phyloP scores from a whole-genome alignment of 2,329 filamentous ascomycete species.

The Botryosphaeria dothidea region DNA sequence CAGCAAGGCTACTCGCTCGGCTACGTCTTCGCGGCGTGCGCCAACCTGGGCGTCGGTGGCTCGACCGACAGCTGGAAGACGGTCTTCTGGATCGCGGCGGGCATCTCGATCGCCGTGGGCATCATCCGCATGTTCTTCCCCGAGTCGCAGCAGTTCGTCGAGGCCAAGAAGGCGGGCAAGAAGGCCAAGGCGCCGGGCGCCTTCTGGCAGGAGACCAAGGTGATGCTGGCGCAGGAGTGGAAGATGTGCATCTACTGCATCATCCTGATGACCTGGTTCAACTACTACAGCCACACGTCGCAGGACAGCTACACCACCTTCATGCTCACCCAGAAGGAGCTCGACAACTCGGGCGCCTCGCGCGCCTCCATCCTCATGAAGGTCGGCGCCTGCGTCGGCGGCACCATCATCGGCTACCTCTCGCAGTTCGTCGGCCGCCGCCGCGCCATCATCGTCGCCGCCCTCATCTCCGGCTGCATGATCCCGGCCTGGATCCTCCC shows the following conservation, averaged over 20 bases:
- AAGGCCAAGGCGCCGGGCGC: slow-evolving; percentile 45
- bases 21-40: slow-evolving; percentile 75
- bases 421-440: slow-evolving; percentile 76
- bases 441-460: slow-evolving; percentile 63
- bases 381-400: slow-evolving; percentile 72
- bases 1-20: slow-evolving; percentile 82
- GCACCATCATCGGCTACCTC: slow-evolving; percentile 70
- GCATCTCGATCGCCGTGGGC: slow-evolving; percentile 68
- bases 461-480: slow-evolving; percentile 60
- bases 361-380: slow-evolving; percentile 84
- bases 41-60: slow-evolving; percentile 72
- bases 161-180: slow-evolving; percentile 64
- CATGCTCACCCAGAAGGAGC: slow-evolving; percentile 71
- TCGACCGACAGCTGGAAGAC: slow-evolving; percentile 68
- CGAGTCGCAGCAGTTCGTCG: slow-evolving; percentile 73
- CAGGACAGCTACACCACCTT: slow-evolving; percentile 84
- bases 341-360: slow-evolving; percentile 63
- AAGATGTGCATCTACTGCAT: slow-evolving; percentile 75
- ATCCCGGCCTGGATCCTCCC: slow-evolving; percentile 74
- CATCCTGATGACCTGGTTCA: slow-evolving; percentile 72
- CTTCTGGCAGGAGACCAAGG: slow-evolving; percentile 70
- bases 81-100: slow-evolving; percentile 72
- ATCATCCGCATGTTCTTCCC: slow-evolving; percentile 68
- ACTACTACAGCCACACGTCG: slow-evolving; percentile 71
- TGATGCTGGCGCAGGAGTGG: slow-evolving; percentile 72